phyloP scores from a whole-genome alignment of 768 basidiomycete genomes.

The Xerocomus spinulosus region DNA sequence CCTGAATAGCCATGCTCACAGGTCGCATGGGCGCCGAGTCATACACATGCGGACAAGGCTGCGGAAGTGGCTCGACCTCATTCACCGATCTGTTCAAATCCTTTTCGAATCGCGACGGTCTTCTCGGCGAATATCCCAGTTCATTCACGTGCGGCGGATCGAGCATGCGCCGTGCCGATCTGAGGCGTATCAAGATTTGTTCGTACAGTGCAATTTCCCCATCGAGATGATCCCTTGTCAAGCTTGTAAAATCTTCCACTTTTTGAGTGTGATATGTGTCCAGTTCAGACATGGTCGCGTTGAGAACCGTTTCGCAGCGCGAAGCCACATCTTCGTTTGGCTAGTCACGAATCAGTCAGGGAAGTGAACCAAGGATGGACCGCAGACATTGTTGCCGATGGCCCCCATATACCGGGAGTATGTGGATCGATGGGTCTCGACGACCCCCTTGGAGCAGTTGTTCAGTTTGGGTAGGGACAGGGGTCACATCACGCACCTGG shows the following conservation, averaged over 20 bases:
- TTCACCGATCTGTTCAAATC: slow-evolving; percentile 55
- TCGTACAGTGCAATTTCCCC: slow-evolving; percentile 75
- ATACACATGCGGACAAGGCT: slow-evolving; percentile 76
- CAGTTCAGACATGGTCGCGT: slow-evolving; percentile 86
- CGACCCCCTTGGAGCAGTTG: slow-evolving; percentile 44
- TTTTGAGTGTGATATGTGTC: slow-evolving; percentile 75
- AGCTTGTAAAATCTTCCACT: slow-evolving; percentile 55
- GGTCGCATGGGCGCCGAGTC: slow-evolving; percentile 73
- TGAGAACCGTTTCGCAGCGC: slow-evolving; percentile 83
- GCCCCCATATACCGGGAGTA: slow-evolving; percentile 61
- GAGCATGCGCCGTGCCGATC: slow-evolving; percentile 51
- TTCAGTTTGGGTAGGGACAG: background rate
- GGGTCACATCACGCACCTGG: slow-evolving; percentile 40
- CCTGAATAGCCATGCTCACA: slow-evolving; percentile 70
- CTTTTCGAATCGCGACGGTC: slow-evolving; percentile 72
- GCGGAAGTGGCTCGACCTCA: slow-evolving; percentile 46
- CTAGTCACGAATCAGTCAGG: slow-evolving; percentile 30
- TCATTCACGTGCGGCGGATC: slow-evolving; percentile 45
- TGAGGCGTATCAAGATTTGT: slow-evolving; percentile 59
- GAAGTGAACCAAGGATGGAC: background rate
- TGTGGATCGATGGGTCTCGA: slow-evolving; percentile 73
- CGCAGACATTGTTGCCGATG: slow-evolving; percentile 27
- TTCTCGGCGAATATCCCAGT: slow-evolving; percentile 47
- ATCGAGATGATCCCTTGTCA: slow-evolving; percentile 68
- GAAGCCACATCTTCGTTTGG: slow-evolving; percentile 60